Evolutionary conservation across 1,284 basidiomycete genomes (phyloP).

Genomic region (Microbotryum scabiosae): DNA sequence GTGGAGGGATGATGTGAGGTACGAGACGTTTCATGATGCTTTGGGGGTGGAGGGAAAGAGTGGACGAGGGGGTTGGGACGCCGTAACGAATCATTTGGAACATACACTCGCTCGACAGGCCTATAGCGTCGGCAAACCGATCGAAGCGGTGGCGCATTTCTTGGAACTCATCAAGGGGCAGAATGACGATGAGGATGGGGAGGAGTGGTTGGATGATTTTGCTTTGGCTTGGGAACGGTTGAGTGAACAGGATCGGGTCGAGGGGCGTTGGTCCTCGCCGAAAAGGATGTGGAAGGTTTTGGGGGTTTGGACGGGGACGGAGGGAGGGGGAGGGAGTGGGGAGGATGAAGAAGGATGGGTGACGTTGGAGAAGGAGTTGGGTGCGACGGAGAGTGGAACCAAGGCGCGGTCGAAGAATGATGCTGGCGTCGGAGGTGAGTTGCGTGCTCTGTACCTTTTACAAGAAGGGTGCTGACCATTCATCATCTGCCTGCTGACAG

Average conservation of each 20-base stretch:
- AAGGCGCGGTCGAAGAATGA: slow-evolving; percentile 32
- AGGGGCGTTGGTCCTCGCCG: no score
- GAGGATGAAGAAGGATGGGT: slow-evolving; percentile 10
- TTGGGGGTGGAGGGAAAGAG: no score
- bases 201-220: slow-evolving; percentile 45
- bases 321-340: not conserved
- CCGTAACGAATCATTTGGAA: slow-evolving; percentile 44
- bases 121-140: slow-evolving; percentile 46
- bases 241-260: not conserved
- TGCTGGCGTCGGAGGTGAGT: slow-evolving; percentile 38
- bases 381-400: slow-evolving; percentile 29
- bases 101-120: slow-evolving; percentile 48
- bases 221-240: slow-evolving; percentile 43
- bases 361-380: slow-evolving; percentile 13
- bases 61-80: slow-evolving; percentile 38
- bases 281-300: no score
- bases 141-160: slow-evolving; percentile 45
- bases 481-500: slow-evolving; percentile 16
- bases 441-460: not conserved
- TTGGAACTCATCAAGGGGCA: slow-evolving; percentile 37
- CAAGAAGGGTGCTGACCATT: not conserved
- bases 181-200: slow-evolving; percentile 32
- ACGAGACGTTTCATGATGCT: no score
- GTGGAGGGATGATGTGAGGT: no score
- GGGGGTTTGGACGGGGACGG: not conserved